phyloP scores from a whole-genome alignment of 441 rosid species.

The Capsella rubella region DNA sequence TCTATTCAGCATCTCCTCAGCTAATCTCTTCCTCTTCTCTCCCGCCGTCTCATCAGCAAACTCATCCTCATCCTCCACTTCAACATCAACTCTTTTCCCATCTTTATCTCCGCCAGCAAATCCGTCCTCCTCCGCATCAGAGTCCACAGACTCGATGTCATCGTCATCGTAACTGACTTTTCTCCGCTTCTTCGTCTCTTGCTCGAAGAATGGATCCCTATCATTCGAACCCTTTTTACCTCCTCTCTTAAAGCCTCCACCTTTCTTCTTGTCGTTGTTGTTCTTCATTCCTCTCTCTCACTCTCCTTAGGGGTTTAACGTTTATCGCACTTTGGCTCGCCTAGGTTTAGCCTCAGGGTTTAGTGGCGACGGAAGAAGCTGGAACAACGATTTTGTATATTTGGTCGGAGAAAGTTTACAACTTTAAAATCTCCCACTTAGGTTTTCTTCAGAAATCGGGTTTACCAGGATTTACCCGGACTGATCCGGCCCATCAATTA shows the following conservation, averaged over 20 bases:
- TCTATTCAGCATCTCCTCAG: slow-evolving; percentile 56
- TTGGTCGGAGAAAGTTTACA: slow-evolving; percentile 44
- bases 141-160: slow-evolving; percentile 62
- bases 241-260: slow-evolving; percentile 42
- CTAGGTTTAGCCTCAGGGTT: slow-evolving; percentile 43
- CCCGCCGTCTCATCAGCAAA: slow-evolving; percentile 66
- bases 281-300: slow-evolving; percentile 42
- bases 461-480: background rate
- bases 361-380: slow-evolving; percentile 45
- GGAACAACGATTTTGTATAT: slow-evolving; percentile 10
- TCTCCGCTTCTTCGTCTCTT: slow-evolving; percentile 65
- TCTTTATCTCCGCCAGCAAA: slow-evolving; percentile 38
- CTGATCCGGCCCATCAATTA: slow-evolving; percentile 2
- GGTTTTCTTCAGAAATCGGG: slow-evolving; percentile 31
- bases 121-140: slow-evolving; percentile 58
- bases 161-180: slow-evolving; percentile 51
- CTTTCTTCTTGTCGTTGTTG: slow-evolving; percentile 47
- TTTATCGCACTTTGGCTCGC: background rate
- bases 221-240: slow-evolving; percentile 44
- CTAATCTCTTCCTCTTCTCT: slow-evolving; percentile 79
- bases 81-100: slow-evolving; percentile 25
- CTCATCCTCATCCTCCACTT: slow-evolving; percentile 52
- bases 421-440: slow-evolving; percentile 31
- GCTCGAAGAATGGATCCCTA: slow-evolving; percentile 65
- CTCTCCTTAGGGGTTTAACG: slow-evolving; percentile 35